Conservation (phyloP, 805 yeast genomes). For the Suhomyces faveliae region DNA sequence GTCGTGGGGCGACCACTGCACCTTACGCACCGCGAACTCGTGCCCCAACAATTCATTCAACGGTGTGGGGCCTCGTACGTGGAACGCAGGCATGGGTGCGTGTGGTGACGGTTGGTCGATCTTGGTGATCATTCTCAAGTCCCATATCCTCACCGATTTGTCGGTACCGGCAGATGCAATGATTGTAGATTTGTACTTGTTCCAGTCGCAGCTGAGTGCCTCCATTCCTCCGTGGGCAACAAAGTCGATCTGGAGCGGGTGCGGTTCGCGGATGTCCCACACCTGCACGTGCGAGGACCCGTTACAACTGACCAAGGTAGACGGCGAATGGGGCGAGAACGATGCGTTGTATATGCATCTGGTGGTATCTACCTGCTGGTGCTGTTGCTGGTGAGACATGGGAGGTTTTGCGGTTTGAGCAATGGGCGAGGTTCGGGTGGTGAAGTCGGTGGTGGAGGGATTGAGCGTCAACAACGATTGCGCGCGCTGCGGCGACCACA, state of each 20-base stretch:
- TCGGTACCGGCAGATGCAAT: conserved; percentile 94
- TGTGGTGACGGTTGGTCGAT: conserved; percentile 36
- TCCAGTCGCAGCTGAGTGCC: conserved; percentile 80
- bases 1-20: conserved; percentile 87
- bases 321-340: conserved; percentile 83
- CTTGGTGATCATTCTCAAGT: conserved; percentile 63
- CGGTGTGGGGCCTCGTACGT: conserved; percentile 60
- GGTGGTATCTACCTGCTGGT: conserved; percentile 34
- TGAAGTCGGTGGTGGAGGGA: conserved; percentile 24
- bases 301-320: conserved; percentile 64
- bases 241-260: conserved; percentile 58
- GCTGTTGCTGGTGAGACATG: conserved; percentile 32
- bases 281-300: conserved; percentile 72
- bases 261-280: conserved; percentile 77
- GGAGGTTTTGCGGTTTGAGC: conserved; percentile 26
- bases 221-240: conserved; percentile 82
- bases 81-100: conserved; percentile 39
- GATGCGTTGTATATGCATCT: conserved; percentile 77
- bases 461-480: conserved; percentile 58
- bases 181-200: conserved; percentile 77
- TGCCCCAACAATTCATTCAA: conserved; percentile 80
- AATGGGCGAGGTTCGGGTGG: conserved; percentile 26
- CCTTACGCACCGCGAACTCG: conserved; percentile 80
- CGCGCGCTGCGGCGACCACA: conserved; percentile 68
- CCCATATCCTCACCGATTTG: conserved; percentile 83